Evolutionary conservation across 169 alveolate genomes (phyloP).

Genomic region (Cryptosporidium sp.): DNA sequence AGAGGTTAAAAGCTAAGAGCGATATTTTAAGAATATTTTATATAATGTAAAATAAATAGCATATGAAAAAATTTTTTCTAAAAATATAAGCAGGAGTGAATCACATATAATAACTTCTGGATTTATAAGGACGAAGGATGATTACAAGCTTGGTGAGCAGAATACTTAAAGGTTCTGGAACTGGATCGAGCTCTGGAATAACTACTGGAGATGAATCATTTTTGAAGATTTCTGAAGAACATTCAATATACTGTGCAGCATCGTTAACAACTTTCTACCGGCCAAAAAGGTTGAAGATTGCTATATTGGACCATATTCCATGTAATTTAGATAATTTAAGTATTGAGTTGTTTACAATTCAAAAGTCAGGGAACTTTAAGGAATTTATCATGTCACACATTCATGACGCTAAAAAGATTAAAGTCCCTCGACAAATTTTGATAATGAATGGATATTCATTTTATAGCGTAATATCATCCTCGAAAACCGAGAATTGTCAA

Average conservation of each 20-base stretch:
- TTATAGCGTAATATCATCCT: slow-evolving; percentile 50
- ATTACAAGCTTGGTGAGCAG: slow-evolving; percentile 51
- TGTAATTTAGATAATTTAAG: slow-evolving; percentile 17
- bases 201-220: not conserved
- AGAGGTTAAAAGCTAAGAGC: not conserved
- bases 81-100: not conserved
- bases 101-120: not conserved
- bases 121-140: not conserved
- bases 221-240: slow-evolving; percentile 48
- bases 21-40: not conserved
- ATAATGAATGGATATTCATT: slow-evolving; percentile 67
- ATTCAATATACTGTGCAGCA: slow-evolving; percentile 33
- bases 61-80: not conserved
- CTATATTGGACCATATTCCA: slow-evolving; percentile 67
- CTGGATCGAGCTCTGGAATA: not conserved
- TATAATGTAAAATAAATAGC: not conserved
- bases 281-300: slow-evolving; percentile 62
- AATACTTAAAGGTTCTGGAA: slow-evolving; percentile 36
- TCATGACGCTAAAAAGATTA: slow-evolving; percentile 26
- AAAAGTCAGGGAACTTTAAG: slow-evolving; percentile 54
- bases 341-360: slow-evolving; percentile 52
- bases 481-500: slow-evolving; percentile 11
- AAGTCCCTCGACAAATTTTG: slow-evolving; percentile 25
- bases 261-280: slow-evolving; percentile 59
- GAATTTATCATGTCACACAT: slow-evolving; percentile 67